Evolutionary conservation across 1,284 basidiomycete species (phyloP), one percentile per base, ranked within the genome.

Genomic region (Boletus austroedulis): DNA sequence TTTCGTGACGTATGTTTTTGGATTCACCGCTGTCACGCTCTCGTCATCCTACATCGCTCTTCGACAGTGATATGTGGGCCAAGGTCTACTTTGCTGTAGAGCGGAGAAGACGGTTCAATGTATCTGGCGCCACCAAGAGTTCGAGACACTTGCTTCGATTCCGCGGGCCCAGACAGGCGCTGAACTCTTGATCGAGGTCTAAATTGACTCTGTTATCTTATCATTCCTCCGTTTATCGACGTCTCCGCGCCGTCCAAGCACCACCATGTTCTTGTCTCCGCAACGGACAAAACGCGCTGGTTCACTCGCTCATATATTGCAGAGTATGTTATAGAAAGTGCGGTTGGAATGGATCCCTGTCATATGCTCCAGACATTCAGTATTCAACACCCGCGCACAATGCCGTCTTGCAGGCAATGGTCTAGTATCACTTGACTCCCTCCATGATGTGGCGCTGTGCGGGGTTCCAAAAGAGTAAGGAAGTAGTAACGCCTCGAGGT

Each of bases 131-230:
- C 61, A 55, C 45, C 38, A 34, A 21, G 55, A 24, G n/a, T n/a
- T n/a, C n/a, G 21, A 19, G n/a, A n/a, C n/a, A n/a, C n/a, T n/a
- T 50, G 52, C 43, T 53, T 58, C 46, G 53, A 61, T 58, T 58
- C 70, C 70, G 68, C 69, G 70, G 67, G 67, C 53, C 53, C 47
- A 50, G 45, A 41, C 21, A 2, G 40, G 40, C 40, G 40, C 40
- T 17, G 24, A 36, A 49, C 17, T 26, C 14, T 29, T 44, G 69
- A 65, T 70, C 57, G 52, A 65, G 52, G 55, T 31, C 46, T 55
- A 60, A 54, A 44, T 32, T 38, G 55, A 64, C 62, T 51, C 36
- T 59, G 56, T 48, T 67, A 71, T 70, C 66, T 67, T 70, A 67
- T 68, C 66, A 48, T 45, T 14, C 44, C 56, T 60, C 46, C n/a